Base-by-base conservation (phyloP, 768 basidiomycete species). In the Boletus sp. region DNA sequence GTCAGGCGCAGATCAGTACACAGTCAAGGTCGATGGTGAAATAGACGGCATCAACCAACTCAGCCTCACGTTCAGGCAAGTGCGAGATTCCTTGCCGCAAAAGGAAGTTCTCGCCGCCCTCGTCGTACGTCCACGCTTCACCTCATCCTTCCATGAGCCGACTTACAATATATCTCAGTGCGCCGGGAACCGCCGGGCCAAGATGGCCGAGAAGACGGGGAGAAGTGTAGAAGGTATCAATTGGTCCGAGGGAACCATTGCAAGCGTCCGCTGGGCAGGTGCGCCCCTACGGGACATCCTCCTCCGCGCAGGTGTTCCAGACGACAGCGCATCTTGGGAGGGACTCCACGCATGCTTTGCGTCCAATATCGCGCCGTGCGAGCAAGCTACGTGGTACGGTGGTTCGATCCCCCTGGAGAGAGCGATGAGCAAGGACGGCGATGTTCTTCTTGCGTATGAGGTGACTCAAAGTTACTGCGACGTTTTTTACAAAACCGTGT, bases 181-280 rank as follows among this genome's bases (percentile, higher is more conserved):
- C 56, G 84, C 84, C 7, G 84, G 84, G n/a, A 85, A 85, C 58
- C 75, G 84, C 55, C 75, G 84, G 11, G 81, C 78, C 48, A 83
- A 83, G 70, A 86, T 86, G 84, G 80, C 78, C 8, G 69, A 73
- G 7, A 76, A 79, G 38, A 83, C 81, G 52, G 72, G 75, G 0
- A 56, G 38, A 15, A 38, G 52, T 2, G 84, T 85, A 0, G 70
- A 80, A 35, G 85, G 85, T 8, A 78, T 87, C 23, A 76, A 75
- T 4, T 88, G 85, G 85, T 74, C 74, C 21, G 83, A 84, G 53
- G 87, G 84, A 19, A 84, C 84, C n/a, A 80, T 86, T 44, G 81
- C 82, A 52, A 89, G 89, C 65, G 81, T 80, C 60, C 75, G 71
- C 53, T 90, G 88, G 87, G 76, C 77, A 4, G 88, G 88, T 15